Percentiles rank a stretch among this genome's conserved stretches.
These are phyloP conservation scores for Penicillium sp. DNA, from an alignment of 2,329 filamentous ascomycete genomes.

Conservation along the genomic window DNA sequence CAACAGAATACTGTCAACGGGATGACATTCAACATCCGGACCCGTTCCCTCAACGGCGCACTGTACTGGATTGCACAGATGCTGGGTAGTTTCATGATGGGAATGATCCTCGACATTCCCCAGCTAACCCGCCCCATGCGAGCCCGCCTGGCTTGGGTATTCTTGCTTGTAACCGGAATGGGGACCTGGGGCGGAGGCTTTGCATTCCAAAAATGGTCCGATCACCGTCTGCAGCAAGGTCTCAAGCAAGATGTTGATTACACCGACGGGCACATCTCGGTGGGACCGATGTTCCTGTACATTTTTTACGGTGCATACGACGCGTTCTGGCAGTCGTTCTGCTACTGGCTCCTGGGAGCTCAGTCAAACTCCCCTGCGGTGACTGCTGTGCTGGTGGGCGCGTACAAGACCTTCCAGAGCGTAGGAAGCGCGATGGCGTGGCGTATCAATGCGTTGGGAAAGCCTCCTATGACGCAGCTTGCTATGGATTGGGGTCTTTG, in stretches of 20 bases:
- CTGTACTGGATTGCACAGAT: conserved; percentile 61
- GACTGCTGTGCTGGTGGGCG: conserved; percentile 49
- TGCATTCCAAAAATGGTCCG: conserved; percentile 62
- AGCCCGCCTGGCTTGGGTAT: conserved; percentile 49
- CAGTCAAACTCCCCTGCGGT: conserved; percentile 45
- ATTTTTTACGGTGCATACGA: conserved; percentile 72
- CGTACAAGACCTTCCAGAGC: conserved; percentile 51
- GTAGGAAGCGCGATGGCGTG: conserved; percentile 50
- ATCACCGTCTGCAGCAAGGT: conserved; percentile 42
- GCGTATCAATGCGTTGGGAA: conserved; percentile 44
- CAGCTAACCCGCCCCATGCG: conserved; percentile 48
- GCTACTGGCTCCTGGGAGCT: conserved; percentile 62
- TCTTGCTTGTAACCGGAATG: conserved; percentile 54
- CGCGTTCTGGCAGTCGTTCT: conserved; percentile 65
- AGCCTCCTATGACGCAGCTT: conserved; percentile 44
- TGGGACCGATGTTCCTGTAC: conserved; percentile 68
- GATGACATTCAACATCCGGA: conserved; percentile 56
- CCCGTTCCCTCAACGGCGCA: conserved; percentile 56
- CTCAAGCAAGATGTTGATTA: conserved; percentile 52
- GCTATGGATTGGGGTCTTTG: conserved; percentile 51
- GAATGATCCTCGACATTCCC: conserved; percentile 41
- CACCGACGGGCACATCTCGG: conserved; percentile 51
- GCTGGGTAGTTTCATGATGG: conserved; percentile 52
- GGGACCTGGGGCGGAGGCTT: conserved; percentile 64
- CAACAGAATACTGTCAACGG: conserved; percentile 60